These are phyloP conservation scores for Phytophthora pisi DNA, from an alignment of 352 stramenopile genomes.

Conservation along the genomic window DNA sequence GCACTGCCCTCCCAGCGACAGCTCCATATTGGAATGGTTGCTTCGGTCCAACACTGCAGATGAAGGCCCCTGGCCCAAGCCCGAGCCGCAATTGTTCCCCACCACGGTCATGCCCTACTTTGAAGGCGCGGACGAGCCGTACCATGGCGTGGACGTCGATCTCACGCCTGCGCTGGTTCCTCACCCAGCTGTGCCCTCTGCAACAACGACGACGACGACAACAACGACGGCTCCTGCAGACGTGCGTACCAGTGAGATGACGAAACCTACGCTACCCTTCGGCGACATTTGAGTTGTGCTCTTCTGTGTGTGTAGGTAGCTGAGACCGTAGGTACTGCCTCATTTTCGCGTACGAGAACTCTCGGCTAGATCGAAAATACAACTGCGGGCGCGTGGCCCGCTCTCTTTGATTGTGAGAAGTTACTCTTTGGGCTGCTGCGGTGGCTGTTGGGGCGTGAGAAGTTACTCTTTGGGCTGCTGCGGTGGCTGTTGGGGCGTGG, in stretches of 20 bases:
- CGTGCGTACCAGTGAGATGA: slow-evolving; percentile 22
- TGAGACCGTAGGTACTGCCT: slow-evolving; percentile 28
- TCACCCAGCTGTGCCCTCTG: background rate
- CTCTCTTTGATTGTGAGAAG: slow-evolving; percentile 24
- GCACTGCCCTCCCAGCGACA: slow-evolving; percentile 37
- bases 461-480: slow-evolving; percentile 37
- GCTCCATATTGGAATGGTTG: slow-evolving; percentile 63
- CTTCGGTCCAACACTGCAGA: slow-evolving; percentile 60
- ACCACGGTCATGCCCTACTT: slow-evolving; percentile 56
- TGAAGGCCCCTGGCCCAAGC: slow-evolving; percentile 37
- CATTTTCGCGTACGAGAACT: slow-evolving; percentile 31
- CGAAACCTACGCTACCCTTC: slow-evolving; percentile 34
- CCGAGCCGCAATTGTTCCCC: slow-evolving; percentile 21
- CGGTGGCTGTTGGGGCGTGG: slow-evolving; percentile 22
- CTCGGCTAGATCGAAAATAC: slow-evolving; percentile 39
- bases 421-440: slow-evolving; percentile 38
- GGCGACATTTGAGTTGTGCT: slow-evolving; percentile 32
- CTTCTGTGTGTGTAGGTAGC: slow-evolving; percentile 12
- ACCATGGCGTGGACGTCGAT: slow-evolving; percentile 32
- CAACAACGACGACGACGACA: background rate
- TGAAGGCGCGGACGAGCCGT: slow-evolving; percentile 50
- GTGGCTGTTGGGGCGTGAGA: slow-evolving; percentile 16
- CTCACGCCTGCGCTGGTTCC: slow-evolving; percentile 50
- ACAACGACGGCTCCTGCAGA: slow-evolving; percentile 24
- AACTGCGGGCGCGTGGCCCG: slow-evolving; percentile 20